phyloP scores from a whole-genome alignment of 139 green algal species.

The Haematococcus sp. region DNA sequence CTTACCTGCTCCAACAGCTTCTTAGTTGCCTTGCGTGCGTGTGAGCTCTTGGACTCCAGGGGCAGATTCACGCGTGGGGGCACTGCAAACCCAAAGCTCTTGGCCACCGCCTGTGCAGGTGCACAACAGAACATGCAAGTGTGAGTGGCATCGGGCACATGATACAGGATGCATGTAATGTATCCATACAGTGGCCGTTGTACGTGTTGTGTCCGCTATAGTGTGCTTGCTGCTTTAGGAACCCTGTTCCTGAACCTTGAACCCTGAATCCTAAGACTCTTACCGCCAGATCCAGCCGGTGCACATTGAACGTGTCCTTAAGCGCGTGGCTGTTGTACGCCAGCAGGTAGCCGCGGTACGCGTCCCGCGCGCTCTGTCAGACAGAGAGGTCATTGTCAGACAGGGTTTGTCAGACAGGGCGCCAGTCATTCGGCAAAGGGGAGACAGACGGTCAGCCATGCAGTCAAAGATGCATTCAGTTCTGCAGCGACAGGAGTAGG shows the following conservation, averaged over 20 bases:
- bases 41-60: slow-evolving; percentile 80
- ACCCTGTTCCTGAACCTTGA: too few relatives aligned
- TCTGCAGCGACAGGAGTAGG: too few relatives aligned
- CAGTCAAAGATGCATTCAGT: neutral
- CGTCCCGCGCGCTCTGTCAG: slow-evolving; percentile 14
- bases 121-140: neutral
- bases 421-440: too few relatives aligned
- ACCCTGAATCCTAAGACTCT: neutral
- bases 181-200: too few relatives aligned
- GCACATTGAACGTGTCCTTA: slow-evolving; percentile 98
- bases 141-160: too few relatives aligned
- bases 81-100: slow-evolving; percentile 90
- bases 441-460: neutral
- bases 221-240: too few relatives aligned
- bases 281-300: slow-evolving; percentile 82
- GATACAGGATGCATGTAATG: too few relatives aligned
- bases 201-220: too few relatives aligned
- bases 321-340: slow-evolving; percentile 95
- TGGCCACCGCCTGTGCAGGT: slow-evolving; percentile 59
- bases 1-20: slow-evolving; percentile 6
- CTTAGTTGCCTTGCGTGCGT: slow-evolving; percentile 63
- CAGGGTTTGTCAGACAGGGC: too few relatives aligned
- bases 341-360: slow-evolving; percentile 85
- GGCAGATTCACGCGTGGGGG: slow-evolving; percentile 90
- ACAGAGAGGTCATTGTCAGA: too few relatives aligned